These are phyloP conservation scores for Eremothecium gossypii DNA, from an alignment of 1,139 yeast genomes.

Conservation along the genomic window DNA sequence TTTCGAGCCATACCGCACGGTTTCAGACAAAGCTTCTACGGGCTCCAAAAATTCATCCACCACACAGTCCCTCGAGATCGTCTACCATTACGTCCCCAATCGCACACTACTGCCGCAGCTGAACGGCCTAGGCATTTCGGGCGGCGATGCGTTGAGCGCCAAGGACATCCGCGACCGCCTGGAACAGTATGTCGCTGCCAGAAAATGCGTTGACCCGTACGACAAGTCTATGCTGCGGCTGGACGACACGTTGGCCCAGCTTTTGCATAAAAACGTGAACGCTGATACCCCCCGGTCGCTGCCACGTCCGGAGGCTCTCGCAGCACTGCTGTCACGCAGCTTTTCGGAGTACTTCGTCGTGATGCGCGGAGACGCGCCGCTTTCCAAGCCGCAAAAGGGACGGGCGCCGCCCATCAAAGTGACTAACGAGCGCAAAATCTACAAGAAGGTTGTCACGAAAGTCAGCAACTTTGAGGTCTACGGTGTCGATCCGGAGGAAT, in stretches of 20 bases:
- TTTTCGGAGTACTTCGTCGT: constrained; percentile 55
- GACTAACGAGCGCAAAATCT: constrained; percentile 68
- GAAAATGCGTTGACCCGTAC: constrained; percentile 43
- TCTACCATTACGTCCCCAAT: constrained; percentile 47
- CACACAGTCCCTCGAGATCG: constrained; percentile 17
- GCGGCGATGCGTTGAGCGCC: constrained; percentile 39
- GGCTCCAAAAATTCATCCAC: constrained; percentile 3
- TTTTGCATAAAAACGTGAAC: constrained; percentile 28
- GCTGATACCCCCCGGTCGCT: constrained; percentile 25
- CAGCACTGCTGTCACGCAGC: constrained; percentile 38
- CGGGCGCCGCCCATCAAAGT: constrained; percentile 57
- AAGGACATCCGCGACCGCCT: constrained; percentile 46
- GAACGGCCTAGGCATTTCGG: constrained; percentile 30
- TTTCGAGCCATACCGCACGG: constrained; percentile 49
- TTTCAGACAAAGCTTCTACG: constrained; percentile 11
- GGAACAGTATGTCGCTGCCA: constrained; percentile 45
- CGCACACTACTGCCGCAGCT: constrained; percentile 13
- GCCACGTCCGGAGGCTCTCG: constrained; percentile 45
- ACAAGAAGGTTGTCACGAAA: constrained; percentile 71
- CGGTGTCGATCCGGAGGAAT: constrained; percentile 50
- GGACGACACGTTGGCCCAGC: constrained; percentile 38
- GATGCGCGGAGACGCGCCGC: constrained; percentile 34
- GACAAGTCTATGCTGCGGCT: constrained; percentile 41
- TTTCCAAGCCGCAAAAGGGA: constrained; percentile 46
- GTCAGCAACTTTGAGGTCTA: constrained; percentile 63